phyloP scores from a whole-genome alignment of 768 basidiomycete species.

The Kwoniella sp. region DNA sequence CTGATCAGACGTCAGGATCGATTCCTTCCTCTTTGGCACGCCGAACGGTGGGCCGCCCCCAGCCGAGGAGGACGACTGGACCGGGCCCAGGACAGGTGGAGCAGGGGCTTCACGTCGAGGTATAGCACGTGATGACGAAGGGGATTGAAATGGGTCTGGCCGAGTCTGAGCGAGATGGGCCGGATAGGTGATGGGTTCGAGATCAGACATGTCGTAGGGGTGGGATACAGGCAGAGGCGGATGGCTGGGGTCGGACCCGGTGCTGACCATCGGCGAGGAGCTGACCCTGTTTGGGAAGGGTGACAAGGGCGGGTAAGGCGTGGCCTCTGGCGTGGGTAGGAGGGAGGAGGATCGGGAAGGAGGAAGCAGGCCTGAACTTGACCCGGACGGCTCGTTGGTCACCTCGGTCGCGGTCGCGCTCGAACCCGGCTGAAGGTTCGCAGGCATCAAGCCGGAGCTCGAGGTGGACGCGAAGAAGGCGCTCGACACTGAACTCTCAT shows the following conservation, averaged over 20 bases:
- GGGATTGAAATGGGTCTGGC: neutral
- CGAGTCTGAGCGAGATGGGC: slow-evolving; percentile 20
- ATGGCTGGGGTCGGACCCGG: neutral
- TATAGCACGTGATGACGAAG: slow-evolving; percentile 2
- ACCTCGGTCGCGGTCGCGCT: neutral
- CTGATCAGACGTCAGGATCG: neutral
- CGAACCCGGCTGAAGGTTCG: neutral
- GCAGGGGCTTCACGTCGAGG: neutral
- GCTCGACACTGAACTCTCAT: slow-evolving; percentile 13
- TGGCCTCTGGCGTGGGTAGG: slow-evolving; percentile 5
- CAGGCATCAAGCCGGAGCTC: neutral
- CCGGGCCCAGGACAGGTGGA: slow-evolving; percentile 2
- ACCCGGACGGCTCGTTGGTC: neutral
- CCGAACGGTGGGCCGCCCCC: slow-evolving; percentile 15
- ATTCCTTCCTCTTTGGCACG: slow-evolving; percentile 21
- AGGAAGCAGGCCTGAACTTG: slow-evolving; percentile 5
- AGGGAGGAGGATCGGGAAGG: slow-evolving; percentile 20
- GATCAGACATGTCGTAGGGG: slow-evolving; percentile 2
- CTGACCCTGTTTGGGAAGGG: slow-evolving; percentile 8
- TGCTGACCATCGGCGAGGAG: slow-evolving; percentile 4
- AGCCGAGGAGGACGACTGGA: neutral
- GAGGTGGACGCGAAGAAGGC: slow-evolving; percentile 12
- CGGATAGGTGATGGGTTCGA: slow-evolving; percentile 29
- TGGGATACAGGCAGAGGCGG: too few relatives aligned
- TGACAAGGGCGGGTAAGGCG: slow-evolving; percentile 3